A percentile compares a stretch with the other conserved stretches of the same genome.
These are phyloP conservation scores for Spizellomyces punctatus DNA, from an alignment of 192 early-diverging fungal genomes.

Conservation along the genomic window DNA sequence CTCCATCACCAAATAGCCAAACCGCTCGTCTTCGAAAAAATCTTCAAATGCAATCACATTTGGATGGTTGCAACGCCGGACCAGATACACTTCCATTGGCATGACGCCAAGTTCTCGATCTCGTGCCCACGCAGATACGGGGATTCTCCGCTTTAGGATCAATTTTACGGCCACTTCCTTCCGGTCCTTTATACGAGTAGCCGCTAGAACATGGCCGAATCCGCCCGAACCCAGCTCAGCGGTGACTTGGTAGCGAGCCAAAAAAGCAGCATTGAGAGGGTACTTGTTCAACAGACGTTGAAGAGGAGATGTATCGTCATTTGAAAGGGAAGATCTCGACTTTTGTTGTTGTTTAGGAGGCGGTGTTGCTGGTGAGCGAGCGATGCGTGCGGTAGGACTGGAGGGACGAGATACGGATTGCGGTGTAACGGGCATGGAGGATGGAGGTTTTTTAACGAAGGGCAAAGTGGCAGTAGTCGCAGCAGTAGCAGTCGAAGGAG, in stretches of 20 bases:
- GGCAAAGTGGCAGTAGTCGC: neutral
- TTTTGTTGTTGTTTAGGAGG: neutral
- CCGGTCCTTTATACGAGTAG: constrained; percentile 49
- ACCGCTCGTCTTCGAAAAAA: constrained; percentile 46
- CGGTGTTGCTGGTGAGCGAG: neutral
- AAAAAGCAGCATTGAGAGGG: constrained; percentile 27
- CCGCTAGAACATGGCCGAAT: constrained; percentile 70
- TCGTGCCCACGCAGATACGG: constrained; percentile 40
- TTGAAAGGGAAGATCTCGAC: neutral
- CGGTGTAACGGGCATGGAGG: neutral
- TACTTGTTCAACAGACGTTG: constrained; percentile 25
- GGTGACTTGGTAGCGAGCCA: constrained; percentile 30
- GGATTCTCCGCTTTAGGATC: constrained; percentile 54
- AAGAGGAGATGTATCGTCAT: neutral
- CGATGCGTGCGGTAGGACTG: neutral
- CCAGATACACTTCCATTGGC: constrained; percentile 52
- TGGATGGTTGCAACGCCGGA: constrained; percentile 44
- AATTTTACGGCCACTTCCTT: constrained; percentile 76
- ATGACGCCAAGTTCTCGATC: constrained; percentile 49
- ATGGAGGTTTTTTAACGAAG: neutral
- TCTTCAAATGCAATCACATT: constrained; percentile 67
- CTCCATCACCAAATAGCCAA: constrained; percentile 51
- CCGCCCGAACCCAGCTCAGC: constrained; percentile 69
- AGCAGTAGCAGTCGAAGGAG: neutral
- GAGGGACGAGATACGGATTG: neutral